phyloP scores from a whole-genome alignment of 805 yeast genomes.

The Starmera dryadoides region DNA sequence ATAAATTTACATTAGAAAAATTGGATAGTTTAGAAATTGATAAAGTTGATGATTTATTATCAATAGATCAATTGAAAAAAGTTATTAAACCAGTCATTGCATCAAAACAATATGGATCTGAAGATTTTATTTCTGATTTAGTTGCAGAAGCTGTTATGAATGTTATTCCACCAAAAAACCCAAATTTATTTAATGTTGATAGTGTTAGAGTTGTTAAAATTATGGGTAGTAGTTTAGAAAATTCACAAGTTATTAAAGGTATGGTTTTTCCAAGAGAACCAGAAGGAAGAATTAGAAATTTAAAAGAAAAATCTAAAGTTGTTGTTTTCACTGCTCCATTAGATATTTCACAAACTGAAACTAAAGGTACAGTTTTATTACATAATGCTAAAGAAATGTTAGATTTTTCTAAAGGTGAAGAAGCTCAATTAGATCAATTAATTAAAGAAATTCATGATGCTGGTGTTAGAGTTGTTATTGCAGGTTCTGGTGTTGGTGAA shows the following conservation, averaged over 20 bases:
- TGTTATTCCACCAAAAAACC: constrained; percentile 64
- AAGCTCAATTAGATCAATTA: constrained; percentile 80
- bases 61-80: constrained; percentile 52
- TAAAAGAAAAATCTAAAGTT: constrained; percentile 63
- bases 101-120: constrained; percentile 89
- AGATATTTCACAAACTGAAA: constrained; percentile 94
- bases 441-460: constrained; percentile 76
- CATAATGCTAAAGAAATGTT: constrained; percentile 97
- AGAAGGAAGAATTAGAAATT: constrained; percentile 78
- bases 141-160: constrained; percentile 80
- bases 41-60: constrained; percentile 48
- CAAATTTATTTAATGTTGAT: constrained; percentile 76
- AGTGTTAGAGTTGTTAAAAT: constrained; percentile 92
- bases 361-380: constrained; percentile 92
- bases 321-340: constrained; percentile 92
- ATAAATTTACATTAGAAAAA: constrained; percentile 59
- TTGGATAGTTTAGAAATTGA: constrained; percentile 61
- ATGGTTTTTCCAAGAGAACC: constrained; percentile 98
- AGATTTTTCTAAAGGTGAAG: constrained; percentile 94
- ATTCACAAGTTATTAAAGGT: constrained; percentile 82
- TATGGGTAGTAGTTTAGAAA: constrained; percentile 79
- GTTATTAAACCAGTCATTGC: constrained; percentile 83
- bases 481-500: constrained; percentile 94
- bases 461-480: constrained; percentile 83
- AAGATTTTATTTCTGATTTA: constrained; percentile 65